phyloP scores from a whole-genome alignment of 805 yeast genomes.

The Danielia reshetovae region DNA sequence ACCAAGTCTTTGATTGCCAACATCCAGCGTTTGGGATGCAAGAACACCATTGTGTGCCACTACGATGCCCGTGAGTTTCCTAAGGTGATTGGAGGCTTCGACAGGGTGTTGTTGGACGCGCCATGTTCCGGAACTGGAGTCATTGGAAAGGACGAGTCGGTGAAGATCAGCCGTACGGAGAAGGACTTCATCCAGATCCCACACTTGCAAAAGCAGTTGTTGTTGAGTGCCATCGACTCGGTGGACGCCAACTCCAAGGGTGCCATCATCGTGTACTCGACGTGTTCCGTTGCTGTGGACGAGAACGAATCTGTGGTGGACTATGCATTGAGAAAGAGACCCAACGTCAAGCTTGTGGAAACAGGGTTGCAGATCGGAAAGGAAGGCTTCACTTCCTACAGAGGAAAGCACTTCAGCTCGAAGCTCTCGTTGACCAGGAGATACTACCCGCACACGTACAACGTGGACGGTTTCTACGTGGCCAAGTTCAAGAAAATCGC shows the following conservation, averaged over 20 bases:
- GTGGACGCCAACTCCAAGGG: slow-evolving; percentile 92
- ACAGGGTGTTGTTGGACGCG: slow-evolving; percentile 91
- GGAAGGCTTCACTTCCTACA: slow-evolving; percentile 87
- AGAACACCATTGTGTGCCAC: slow-evolving; percentile 93
- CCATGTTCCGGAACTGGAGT: slow-evolving; percentile 99
- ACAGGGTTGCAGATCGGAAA: slow-evolving; percentile 91
- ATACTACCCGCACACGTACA: slow-evolving; percentile 97
- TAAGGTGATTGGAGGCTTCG: slow-evolving; percentile 96
- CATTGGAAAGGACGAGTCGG: slow-evolving; percentile 94
- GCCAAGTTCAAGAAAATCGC: slow-evolving; percentile 94
- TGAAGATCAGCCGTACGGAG: slow-evolving; percentile 89
- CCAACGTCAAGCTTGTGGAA: slow-evolving; percentile 91
- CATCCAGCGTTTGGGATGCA: slow-evolving; percentile 94
- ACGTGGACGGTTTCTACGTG: slow-evolving; percentile 97
- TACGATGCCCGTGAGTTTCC: slow-evolving; percentile 99
- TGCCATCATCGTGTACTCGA: slow-evolving; percentile 92
- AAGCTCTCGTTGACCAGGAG: slow-evolving; percentile 80
- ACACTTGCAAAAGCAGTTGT: slow-evolving; percentile 89
- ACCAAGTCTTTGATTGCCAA: slow-evolving; percentile 95
- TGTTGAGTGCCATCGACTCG: slow-evolving; percentile 93
- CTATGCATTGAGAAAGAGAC: slow-evolving; percentile 92
- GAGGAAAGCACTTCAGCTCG: slow-evolving; percentile 88
- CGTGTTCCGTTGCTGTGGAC: slow-evolving; percentile 97
- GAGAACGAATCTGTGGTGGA: slow-evolving; percentile 99
- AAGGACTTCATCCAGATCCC: slow-evolving; percentile 96